These are phyloP conservation scores for Calycina marina DNA, from an alignment of 2,329 filamentous ascomycete species.

Conservation along the genomic window DNA sequence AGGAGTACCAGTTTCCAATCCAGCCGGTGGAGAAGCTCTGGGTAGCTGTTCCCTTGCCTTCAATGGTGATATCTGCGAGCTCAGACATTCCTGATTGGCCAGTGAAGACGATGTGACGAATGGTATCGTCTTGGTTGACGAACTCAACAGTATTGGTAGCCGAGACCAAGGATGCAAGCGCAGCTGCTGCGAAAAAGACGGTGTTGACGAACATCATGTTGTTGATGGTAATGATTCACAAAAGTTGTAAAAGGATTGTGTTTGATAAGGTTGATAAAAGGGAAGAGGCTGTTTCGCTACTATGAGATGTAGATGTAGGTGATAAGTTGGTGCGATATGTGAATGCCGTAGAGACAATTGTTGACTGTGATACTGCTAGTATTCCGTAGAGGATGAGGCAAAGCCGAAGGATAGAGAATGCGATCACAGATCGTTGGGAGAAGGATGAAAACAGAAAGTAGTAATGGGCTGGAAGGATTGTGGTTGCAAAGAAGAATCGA, in stretches of 20 bases:
- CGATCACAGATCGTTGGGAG: constrained; percentile 17
- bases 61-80: constrained; percentile 12
- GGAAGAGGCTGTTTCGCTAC: too few relatives aligned
- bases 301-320: too few relatives aligned
- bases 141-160: constrained; percentile 39
- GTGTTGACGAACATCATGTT: constrained; percentile 38
- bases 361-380: constrained; percentile 5
- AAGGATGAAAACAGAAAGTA: not conserved
- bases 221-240: constrained; percentile 16
- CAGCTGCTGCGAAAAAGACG: constrained; percentile 26
- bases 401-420: constrained; percentile 12
- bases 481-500: too few relatives aligned
- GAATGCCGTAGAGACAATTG: not conserved
- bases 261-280: constrained; percentile 1
- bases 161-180: constrained; percentile 29
- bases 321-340: too few relatives aligned
- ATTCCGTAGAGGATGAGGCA: constrained; percentile 6
- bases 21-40: constrained; percentile 26
- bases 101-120: constrained; percentile 22
- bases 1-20: constrained; percentile 31
- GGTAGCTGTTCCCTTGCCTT: constrained; percentile 17
- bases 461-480: not conserved
- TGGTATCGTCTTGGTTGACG: constrained; percentile 37
- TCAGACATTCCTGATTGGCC: constrained; percentile 9
- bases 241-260: constrained; percentile 3